Evolutionary conservation across 768 basidiomycete genomes (phyloP).

Genomic region (Leucocoprinus birnbaumii): DNA sequence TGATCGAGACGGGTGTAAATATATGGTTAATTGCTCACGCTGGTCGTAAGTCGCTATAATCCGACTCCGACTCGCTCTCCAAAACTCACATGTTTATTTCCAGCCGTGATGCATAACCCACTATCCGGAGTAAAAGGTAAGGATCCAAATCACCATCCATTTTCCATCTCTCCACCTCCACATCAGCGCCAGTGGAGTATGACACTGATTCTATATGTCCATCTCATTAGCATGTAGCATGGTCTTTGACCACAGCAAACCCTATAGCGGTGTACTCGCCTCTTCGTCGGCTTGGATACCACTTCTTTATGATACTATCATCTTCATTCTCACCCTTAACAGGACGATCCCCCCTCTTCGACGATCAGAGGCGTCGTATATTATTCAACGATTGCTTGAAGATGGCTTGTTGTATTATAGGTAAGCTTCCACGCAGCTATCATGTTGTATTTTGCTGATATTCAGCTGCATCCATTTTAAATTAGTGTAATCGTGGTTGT

Average conservation of each 20-base stretch:
- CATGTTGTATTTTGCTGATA: no score
- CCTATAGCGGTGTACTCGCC: conserved; percentile 30
- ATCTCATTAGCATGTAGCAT: conserved; percentile 33
- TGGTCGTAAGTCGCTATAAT: conserved; percentile 34
- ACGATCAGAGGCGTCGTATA: conserved; percentile 30
- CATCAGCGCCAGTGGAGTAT: no score
- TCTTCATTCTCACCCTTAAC: conserved; percentile 35
- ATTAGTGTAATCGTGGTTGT: conserved; percentile 43
- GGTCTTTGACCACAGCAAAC: conserved; percentile 32
- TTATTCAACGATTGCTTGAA: conserved; percentile 38
- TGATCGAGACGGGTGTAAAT: conserved; percentile 44
- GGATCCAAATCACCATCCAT: not conserved
- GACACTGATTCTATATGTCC: not conserved
- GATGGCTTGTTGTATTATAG: conserved; percentile 47
- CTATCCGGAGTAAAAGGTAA: conserved; percentile 33
- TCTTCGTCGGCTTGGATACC: conserved; percentile 52
- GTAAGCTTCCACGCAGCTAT: conserved; percentile 19
- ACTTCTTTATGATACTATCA: conserved; percentile 43
- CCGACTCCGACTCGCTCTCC: not conserved
- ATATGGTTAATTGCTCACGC: conserved; percentile 52
- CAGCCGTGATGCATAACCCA: conserved; percentile 41
- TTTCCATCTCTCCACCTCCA: no score
- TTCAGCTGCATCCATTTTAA: no score
- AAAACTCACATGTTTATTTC: not conserved
- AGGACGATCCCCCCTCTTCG: conserved; percentile 34